A percentile compares a stretch with the other conserved stretches of the same genome.
Conservation (phyloP, 306 rosid species). For the Citrullus mucosospermus region DNA sequence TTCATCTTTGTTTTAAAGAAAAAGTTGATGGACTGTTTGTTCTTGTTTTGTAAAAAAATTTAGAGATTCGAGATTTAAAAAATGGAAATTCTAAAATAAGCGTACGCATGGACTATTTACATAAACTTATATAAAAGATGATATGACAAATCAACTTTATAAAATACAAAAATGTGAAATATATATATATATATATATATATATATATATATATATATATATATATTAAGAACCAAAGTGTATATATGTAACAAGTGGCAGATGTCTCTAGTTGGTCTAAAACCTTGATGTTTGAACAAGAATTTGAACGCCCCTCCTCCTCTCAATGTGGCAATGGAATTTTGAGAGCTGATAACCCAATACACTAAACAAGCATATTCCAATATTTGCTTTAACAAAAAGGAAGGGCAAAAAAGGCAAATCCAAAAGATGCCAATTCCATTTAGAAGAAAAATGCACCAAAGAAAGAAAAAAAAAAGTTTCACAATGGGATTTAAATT, state of each 20-base stretch:
- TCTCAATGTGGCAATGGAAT: background rate
- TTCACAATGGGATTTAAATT: background rate
- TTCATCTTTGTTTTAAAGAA: too few species aligned
- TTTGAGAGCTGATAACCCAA: background rate
- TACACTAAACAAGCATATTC: slow-evolving; percentile 4
- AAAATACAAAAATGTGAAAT: background rate
- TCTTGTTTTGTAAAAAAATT: too few species aligned
- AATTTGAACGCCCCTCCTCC: background rate
- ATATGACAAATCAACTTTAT: background rate
- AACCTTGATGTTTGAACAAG: background rate
- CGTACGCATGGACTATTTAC: too few species aligned
- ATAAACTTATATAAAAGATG: too few species aligned
- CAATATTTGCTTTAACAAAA: background rate
- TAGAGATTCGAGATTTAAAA: too few species aligned
- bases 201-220: too few species aligned
- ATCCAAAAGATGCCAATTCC: background rate
- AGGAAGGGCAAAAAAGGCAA: background rate
- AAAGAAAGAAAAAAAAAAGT: background rate
- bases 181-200: too few species aligned
- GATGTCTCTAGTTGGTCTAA: background rate
- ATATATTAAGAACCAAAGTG: background rate
- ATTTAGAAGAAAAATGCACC: background rate
- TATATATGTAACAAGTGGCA: background rate
- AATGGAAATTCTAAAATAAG: too few species aligned
- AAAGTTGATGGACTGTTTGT: too few species aligned